Base-by-base conservation (phyloP, 2,329 filamentous ascomycete species). In the Simplicillium aogashimaense region DNA sequence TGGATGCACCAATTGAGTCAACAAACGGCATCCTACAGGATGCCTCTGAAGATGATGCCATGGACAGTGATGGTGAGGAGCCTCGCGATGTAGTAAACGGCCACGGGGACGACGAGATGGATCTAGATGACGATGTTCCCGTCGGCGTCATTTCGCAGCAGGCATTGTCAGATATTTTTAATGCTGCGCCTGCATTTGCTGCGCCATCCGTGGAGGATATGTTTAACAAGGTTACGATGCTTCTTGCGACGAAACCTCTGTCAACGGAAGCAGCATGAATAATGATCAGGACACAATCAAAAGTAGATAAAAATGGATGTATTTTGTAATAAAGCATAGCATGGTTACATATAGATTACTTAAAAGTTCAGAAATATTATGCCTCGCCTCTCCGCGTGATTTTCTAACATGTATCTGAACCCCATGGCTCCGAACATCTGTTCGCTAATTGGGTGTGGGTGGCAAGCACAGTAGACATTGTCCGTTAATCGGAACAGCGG, bases 121-220 rank as follows among this genome's bases (percentile, higher is more conserved):
- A 69, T 36, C 59, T 67, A 45, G 67, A 70, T 18, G 67, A 67
- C 29, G 73, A 73, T 29, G 66, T 70, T 16, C 72, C 75, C 43
- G 63, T 66, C 3, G 72, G 74, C 7, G 76, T 87, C 14, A 74
- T 88, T 14, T 67, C 78, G 33, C 75, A 80, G 37, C 80, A 88
- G 53, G 74, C 77, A 47, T 63, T 89, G 40, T 71, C 81, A 6
- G 71, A 78, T 38, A 73, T 89, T 30, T 87, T 89, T 47, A 81
- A 87, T 46, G 68, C 72, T 12, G 77, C 77, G 2, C 78, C 81
- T 2, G 74, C 79, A 3, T 83, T 83, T 53, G 79, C 81, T 1
- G 72, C 83, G 52, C 79, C 81, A 16, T 76, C 82, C 10, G 74
- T 89, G 16, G 78, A 83, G 57, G 83, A 87, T 46, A 73, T 86